Evolutionary conservation across 345 rosid species (phyloP).

Genomic region (Cochlearia excelsa): DNA sequence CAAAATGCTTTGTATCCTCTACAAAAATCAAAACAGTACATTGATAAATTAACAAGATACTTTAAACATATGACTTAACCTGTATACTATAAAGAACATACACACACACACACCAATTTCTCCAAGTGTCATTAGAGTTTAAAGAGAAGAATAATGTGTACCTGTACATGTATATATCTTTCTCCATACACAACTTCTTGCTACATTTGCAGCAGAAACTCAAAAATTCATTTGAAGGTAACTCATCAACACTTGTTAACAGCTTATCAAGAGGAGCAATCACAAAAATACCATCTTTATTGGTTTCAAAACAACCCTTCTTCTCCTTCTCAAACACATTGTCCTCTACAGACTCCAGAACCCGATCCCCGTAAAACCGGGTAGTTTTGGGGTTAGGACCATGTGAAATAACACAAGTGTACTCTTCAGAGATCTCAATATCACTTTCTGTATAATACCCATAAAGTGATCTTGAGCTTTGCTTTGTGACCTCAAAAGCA

Average conservation of each 20-base stretch:
- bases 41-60: background rate
- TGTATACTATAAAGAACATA: too few relatives aligned
- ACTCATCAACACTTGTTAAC: slow-evolving; percentile 10
- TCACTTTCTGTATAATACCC: slow-evolving; percentile 37
- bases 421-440: slow-evolving; percentile 86
- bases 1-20: slow-evolving; percentile 89
- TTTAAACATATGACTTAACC: background rate
- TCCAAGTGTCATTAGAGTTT: too few relatives aligned
- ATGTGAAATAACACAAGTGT: slow-evolving; percentile 73
- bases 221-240: slow-evolving; percentile 51
- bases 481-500: slow-evolving; percentile 17
- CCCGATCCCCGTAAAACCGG: slow-evolving; percentile 70
- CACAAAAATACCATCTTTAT: slow-evolving; percentile 33
- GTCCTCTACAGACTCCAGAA: slow-evolving; percentile 49
- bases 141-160: slow-evolving; percentile 16
- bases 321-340: slow-evolving; percentile 20
- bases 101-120: too few relatives aligned
- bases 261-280: slow-evolving; percentile 17
- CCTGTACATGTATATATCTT: slow-evolving; percentile 91
- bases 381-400: slow-evolving; percentile 83
- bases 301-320: slow-evolving; percentile 21
- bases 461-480: slow-evolving; percentile 2
- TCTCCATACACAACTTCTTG: slow-evolving; percentile 55
- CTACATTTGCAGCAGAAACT: slow-evolving; percentile 64
- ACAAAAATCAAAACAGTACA: slow-evolving; percentile 28